Conservation (phyloP, 2,329 filamentous ascomycete species). For the Coleophoma crateriformis region DNA sequence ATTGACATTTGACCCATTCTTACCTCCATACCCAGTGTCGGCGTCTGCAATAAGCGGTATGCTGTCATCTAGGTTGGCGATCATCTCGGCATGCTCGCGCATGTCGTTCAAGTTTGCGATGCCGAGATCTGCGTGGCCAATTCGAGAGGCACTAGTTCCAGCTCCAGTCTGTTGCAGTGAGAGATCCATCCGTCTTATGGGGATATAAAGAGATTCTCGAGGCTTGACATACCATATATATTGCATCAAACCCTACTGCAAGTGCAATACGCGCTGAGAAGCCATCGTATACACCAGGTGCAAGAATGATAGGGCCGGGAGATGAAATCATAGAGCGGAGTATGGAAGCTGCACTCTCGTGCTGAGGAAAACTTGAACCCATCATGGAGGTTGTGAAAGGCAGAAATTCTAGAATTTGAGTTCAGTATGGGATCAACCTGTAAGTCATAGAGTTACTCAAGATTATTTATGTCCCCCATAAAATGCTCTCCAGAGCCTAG, state of each 20-base stretch:
- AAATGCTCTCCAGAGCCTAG: too few relatives aligned
- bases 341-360: not conserved
- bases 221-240: constrained; percentile 31
- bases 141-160: constrained; percentile 39
- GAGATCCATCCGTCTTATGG: constrained; percentile 30
- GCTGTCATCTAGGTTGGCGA: constrained; percentile 40
- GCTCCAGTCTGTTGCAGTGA: constrained; percentile 45
- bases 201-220: not conserved
- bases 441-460: too few relatives aligned
- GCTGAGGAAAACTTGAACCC: not conserved
- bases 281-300: constrained; percentile 64
- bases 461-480: too few relatives aligned
- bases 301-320: constrained; percentile 40
- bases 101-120: constrained; percentile 45
- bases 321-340: constrained; percentile 28
- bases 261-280: constrained; percentile 59
- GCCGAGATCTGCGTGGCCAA: constrained; percentile 43
- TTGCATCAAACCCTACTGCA: constrained; percentile 51
- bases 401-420: too few relatives aligned
- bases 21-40: constrained; percentile 36
- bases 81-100: constrained; percentile 45
- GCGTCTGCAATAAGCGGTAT: constrained; percentile 43
- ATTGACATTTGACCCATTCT: not conserved
- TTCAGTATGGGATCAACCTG: too few relatives aligned
- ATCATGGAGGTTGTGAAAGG: not conserved